Conservation (phyloP, 2,329 filamentous ascomycete species). For the Neonectria faginata region DNA sequence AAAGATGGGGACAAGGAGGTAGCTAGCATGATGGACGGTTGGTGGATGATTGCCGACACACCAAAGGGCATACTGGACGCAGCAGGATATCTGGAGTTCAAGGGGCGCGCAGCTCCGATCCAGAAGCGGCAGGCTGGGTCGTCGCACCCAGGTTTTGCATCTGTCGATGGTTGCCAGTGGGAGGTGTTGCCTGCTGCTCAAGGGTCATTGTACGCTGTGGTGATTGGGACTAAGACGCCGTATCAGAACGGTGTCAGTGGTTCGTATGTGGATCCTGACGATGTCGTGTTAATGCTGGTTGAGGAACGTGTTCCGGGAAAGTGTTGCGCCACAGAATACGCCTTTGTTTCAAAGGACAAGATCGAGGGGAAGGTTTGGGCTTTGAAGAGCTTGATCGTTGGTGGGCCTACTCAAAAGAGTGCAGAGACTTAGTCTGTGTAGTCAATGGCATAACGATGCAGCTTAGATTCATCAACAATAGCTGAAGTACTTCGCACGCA, state of each 20-base stretch:
- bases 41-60: constrained; percentile 25
- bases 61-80: constrained; percentile 25
- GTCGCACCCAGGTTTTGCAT: neutral
- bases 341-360: neutral
- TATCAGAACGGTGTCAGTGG: neutral
- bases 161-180: neutral
- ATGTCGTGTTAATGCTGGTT: neutral
- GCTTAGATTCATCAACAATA: neutral
- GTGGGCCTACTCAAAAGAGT: neutral
- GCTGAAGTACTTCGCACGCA: neutral
- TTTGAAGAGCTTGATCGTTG: neutral
- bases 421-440: neutral
- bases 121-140: neutral
- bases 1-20: constrained; percentile 24
- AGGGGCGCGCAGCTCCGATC: neutral
- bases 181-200: neutral
- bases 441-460: neutral
- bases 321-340: neutral
- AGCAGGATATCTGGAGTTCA: constrained; percentile 14
- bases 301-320: neutral
- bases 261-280: neutral
- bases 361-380: neutral
- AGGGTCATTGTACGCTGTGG: neutral
- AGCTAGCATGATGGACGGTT: constrained; percentile 9
- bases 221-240: neutral